Evolutionary conservation across 2,329 filamentous ascomycete genomes (phyloP).

Genomic region (Xylaria sp.): DNA sequence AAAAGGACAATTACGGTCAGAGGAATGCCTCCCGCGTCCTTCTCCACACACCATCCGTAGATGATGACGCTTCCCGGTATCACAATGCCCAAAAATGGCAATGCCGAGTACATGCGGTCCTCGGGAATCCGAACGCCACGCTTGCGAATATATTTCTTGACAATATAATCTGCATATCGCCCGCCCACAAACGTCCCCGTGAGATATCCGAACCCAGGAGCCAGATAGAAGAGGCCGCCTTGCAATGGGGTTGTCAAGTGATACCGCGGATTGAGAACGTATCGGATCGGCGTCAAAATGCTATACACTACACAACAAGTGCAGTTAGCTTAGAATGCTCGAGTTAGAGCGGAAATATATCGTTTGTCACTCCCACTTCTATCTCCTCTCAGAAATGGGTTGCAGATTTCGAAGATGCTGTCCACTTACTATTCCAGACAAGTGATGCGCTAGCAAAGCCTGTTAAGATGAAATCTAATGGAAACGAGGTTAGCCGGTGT

Average conservation of each 20-base stretch:
- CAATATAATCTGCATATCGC: conserved; percentile 47
- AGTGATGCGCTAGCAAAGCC: conserved; percentile 64
- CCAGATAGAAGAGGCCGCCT: conserved; percentile 72
- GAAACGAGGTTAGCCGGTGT: conserved; percentile 8
- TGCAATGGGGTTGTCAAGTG: conserved; percentile 65
- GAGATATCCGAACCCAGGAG: conserved; percentile 70
- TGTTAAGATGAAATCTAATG: conserved; percentile 62
- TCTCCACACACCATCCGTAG: conserved; percentile 61
- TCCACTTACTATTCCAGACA: conserved; percentile 72
- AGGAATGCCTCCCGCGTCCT: conserved; percentile 56
- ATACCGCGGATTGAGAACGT: conserved; percentile 73
- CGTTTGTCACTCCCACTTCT: too few relatives aligned
- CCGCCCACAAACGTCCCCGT: conserved; percentile 70
- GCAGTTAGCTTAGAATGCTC: not conserved
- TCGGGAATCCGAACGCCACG: conserved; percentile 68
- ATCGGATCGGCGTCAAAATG: conserved; percentile 66
- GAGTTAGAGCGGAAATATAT: not conserved
- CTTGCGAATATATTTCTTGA: conserved; percentile 48
- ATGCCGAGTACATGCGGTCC: conserved; percentile 67
- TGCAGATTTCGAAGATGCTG: conserved; percentile 12
- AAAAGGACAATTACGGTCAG: conserved; percentile 77
- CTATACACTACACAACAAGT: conserved; percentile 50
- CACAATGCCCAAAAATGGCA: conserved; percentile 64
- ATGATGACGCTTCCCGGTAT: conserved; percentile 70
- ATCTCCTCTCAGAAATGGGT: not conserved